phyloP scores from a whole-genome alignment of 768 basidiomycete genomes.

The Amanita exitialis region DNA sequence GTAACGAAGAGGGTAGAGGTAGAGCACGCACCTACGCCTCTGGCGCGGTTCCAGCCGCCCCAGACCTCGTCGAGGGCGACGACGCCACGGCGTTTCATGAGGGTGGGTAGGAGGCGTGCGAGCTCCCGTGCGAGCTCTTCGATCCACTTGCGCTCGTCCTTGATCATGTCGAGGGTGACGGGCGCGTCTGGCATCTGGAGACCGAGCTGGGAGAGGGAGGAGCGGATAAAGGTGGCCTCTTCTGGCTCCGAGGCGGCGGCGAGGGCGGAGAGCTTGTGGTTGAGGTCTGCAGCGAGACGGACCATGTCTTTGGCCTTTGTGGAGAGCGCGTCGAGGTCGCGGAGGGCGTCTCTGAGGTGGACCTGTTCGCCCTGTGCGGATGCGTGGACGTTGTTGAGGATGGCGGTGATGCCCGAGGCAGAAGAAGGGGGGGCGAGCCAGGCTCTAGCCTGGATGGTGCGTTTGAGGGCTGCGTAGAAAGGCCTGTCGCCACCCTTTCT shows the following conservation, averaged over 20 bases:
- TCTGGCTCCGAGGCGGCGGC: constrained; percentile 51
- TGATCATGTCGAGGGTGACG: constrained; percentile 82
- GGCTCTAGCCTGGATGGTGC: constrained; percentile 54
- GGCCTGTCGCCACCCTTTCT: constrained; percentile 82
- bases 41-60: constrained; percentile 91
- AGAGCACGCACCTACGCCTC: constrained; percentile 68
- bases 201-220: constrained; percentile 85
- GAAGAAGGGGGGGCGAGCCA: constrained; percentile 50
- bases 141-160: constrained; percentile 70
- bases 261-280: constrained; percentile 48
- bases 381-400: constrained; percentile 66
- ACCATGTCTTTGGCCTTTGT: constrained; percentile 91
- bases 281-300: constrained; percentile 78
- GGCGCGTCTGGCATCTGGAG: constrained; percentile 70
- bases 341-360: constrained; percentile 65
- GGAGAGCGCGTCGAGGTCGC: constrained; percentile 87
- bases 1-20: constrained; percentile 1
- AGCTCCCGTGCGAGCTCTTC: constrained; percentile 80
- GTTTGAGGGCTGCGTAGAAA: constrained; percentile 71
- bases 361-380: constrained; percentile 53
- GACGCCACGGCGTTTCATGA: constrained; percentile 75
- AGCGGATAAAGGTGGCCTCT: constrained; percentile 79
- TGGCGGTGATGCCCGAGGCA: constrained; percentile 50
- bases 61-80: constrained; percentile 89
- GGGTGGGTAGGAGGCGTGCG: constrained; percentile 54